A percentile compares a stretch with the other conserved stretches of the same genome.
Conservation (phyloP, 768 basidiomycete species). For the Suillus occidentalis region DNA sequence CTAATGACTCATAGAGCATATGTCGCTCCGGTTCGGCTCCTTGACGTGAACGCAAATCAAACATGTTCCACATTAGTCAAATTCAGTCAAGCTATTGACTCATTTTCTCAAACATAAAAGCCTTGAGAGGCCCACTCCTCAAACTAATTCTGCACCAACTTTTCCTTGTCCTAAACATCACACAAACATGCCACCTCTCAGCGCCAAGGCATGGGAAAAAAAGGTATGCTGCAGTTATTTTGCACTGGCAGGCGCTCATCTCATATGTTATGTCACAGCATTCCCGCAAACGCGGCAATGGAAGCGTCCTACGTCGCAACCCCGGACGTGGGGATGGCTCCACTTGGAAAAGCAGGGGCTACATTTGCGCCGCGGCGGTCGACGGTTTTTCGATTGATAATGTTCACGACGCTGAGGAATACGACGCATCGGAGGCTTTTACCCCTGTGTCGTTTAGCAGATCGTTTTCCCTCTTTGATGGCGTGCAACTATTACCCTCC, state of each 20-base stretch:
- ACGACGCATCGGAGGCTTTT: background rate
- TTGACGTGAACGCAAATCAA: background rate
- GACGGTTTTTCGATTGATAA: background rate
- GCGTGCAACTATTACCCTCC: conserved; percentile 2
- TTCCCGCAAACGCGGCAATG: background rate
- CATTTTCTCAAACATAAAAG: background rate
- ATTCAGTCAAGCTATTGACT: background rate
- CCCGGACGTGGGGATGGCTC: conserved; percentile 1
- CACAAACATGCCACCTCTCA: background rate
- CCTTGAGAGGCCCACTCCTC: too few species aligned
- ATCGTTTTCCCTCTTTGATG: conserved; percentile 4
- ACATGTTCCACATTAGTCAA: background rate
- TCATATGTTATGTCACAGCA: background rate
- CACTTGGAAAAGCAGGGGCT: conserved; percentile 3
- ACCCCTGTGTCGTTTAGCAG: background rate
- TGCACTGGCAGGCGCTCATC: background rate
- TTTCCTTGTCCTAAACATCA: background rate
- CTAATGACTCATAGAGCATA: background rate
- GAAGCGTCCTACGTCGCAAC: background rate
- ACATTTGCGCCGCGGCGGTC: background rate
- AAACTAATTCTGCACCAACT: background rate
- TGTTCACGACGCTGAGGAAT: background rate
- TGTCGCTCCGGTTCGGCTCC: background rate
- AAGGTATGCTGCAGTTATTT: background rate
- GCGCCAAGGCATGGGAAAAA: conserved; percentile 3